Evolutionary conservation across 139 green algal genomes (phyloP).

Genomic region (Micromonas pusilla): DNA sequence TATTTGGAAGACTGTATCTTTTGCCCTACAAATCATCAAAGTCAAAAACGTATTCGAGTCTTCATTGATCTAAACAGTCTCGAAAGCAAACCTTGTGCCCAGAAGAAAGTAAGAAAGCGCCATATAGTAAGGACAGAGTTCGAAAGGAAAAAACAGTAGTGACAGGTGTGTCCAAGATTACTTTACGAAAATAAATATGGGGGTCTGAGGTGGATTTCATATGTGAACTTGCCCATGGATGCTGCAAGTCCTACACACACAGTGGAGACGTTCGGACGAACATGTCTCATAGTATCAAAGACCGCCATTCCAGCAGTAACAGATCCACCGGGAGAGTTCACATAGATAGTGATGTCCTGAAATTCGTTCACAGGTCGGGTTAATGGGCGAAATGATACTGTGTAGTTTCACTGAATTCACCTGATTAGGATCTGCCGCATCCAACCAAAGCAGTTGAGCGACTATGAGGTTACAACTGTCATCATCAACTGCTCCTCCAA

Average conservation of each 20-base stretch:
- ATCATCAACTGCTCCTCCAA: slow-evolving; percentile 95
- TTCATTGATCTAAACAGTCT: too few relatives aligned
- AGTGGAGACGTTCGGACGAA: slow-evolving; percentile 89
- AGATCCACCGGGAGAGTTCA: slow-evolving; percentile 93
- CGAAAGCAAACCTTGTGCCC: slow-evolving; percentile 78
- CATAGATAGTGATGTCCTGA: slow-evolving; percentile 92
- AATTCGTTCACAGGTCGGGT: too few relatives aligned
- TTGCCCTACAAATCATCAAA: slow-evolving; percentile 80
- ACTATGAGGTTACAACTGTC: slow-evolving; percentile 99
- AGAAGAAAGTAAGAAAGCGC: slow-evolving; percentile 90
- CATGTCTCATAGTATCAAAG: slow-evolving; percentile 99
- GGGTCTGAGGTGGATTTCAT: background rate
- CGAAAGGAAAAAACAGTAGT: background rate
- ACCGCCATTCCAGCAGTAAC: slow-evolving; percentile 87
- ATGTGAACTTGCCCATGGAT: slow-evolving; percentile 46
- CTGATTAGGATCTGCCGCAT: slow-evolving; percentile 65
- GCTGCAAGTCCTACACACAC: slow-evolving; percentile 96
- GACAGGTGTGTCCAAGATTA: background rate
- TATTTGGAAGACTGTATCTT: slow-evolving; percentile 93
- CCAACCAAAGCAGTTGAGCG: slow-evolving; percentile 93
- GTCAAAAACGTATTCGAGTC: too few relatives aligned
- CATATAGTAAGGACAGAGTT: slow-evolving; percentile 38
- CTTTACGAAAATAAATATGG: slow-evolving; percentile 9
- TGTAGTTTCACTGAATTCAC: slow-evolving; percentile 27
- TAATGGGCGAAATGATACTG: too few relatives aligned